Percentiles rank a stretch among this genome's conserved stretches.
Evolutionary conservation across 176 grass and related monocot genomes (phyloP).

Genomic region (Paspalum notatum): DNA sequence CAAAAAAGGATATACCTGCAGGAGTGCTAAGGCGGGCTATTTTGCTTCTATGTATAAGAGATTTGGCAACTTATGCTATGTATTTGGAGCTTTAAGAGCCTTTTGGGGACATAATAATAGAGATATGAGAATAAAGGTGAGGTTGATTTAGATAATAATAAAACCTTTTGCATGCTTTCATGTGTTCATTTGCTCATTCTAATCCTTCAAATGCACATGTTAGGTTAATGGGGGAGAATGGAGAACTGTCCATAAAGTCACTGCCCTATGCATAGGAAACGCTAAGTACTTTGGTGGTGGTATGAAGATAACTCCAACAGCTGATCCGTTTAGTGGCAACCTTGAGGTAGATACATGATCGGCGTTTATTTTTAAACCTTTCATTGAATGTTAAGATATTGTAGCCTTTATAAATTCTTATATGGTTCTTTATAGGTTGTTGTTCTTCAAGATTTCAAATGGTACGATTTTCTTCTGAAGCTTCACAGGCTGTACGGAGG

Average conservation of each 20-base stretch:
- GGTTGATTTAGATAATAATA: neutral
- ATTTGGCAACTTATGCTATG: constrained; percentile 95
- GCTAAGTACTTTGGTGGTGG: constrained; percentile 92
- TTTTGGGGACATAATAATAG: constrained; percentile 78
- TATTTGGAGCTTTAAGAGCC: constrained; percentile 83
- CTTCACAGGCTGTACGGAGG: constrained; percentile 84
- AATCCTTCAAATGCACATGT: constrained; percentile 27
- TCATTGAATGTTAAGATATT: neutral
- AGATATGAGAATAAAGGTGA: constrained; percentile 90
- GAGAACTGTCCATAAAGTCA: constrained; percentile 73
- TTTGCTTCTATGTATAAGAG: constrained; percentile 89
- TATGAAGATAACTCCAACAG: constrained; percentile 95
- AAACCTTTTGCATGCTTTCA: constrained; percentile 20
- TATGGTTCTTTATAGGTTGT: constrained; percentile 60
- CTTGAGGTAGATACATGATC: constrained; percentile 63
- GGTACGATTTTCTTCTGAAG: constrained; percentile 87
- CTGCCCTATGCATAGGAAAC: constrained; percentile 89
- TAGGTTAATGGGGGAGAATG: constrained; percentile 86
- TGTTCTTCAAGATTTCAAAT: constrained; percentile 95
- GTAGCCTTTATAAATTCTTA: constrained; percentile 23
- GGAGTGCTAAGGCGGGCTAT: constrained; percentile 97
- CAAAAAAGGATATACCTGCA: constrained; percentile 34
- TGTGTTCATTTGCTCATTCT: constrained; percentile 19
- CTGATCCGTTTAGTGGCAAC: constrained; percentile 69
- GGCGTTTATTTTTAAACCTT: neutral